Evolutionary conservation across 495 filamentous ascomycete species (phyloP), one percentile per base, ranked within the genome.

Genomic region (Penicillium bovifimosum): DNA sequence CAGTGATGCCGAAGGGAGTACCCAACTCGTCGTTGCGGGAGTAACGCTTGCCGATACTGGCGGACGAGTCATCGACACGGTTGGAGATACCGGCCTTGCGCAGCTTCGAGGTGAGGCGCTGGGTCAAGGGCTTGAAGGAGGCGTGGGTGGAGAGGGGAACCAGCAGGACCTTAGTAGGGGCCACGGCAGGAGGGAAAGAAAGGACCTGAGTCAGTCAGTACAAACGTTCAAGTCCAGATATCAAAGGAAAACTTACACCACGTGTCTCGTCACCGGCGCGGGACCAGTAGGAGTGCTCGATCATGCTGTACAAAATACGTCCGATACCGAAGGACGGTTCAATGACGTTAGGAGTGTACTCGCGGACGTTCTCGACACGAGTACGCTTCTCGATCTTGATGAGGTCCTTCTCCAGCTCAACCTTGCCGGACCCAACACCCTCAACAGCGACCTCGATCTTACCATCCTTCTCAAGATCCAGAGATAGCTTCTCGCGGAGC

Each of bases 321-420:
- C 88, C 87, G 56, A 92, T 88, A 70, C 88, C 87, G 61, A 92
- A 92, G 8, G 87, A 90, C 1, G 88, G 88, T 71, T 92, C 87
- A 50, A 92, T 90, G 26, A 92, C 86, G 56, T 90, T 90, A 26
- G 88, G 88, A 1, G 82, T 90, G 71, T 86, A 91, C 64, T 90
- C 86, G 53, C 88, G 76, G 50, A 80, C 71, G 61, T 88, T 80
- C 67, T 88, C 85, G 17, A 82, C 73, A 20, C 83, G 74, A 26
- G 81, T 89, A 36, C 79, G 76, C 75, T 83, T 85, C 71, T 85
- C 83, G 61, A 91, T 86, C 29, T 72, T 78, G 59, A 91, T 72
- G 28, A 90, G 69, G 33, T 88, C 86, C 63, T 82, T 83, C 53
- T 77, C 77, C 38, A 92, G 72, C 68, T 89, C 86, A 16, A 88